phyloP scores from a whole-genome alignment of 169 alveolate species.

The Plasmodium cynomolgi region DNA sequence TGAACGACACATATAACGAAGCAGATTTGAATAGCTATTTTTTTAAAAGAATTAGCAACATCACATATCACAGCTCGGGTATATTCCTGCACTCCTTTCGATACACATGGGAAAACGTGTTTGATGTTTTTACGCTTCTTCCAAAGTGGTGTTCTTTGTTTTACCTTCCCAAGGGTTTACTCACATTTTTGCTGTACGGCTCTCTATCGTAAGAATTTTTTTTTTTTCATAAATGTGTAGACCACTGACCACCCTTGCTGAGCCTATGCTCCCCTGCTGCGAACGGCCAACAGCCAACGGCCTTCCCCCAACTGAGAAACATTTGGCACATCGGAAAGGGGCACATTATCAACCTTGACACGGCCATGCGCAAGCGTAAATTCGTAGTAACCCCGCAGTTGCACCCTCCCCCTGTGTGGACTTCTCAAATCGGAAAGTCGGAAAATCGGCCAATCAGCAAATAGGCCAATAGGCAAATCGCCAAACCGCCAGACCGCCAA shows the following conservation, averaged over 20 bases:
- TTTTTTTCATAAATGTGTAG: neutral
- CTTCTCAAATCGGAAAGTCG: neutral
- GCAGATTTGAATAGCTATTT: slow-evolving; percentile 38
- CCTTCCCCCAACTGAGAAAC: neutral
- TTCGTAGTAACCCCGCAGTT: neutral
- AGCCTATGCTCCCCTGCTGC: too few relatives aligned
- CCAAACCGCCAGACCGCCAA: neutral
- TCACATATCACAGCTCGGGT: slow-evolving; percentile 78
- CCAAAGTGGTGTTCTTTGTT: slow-evolving; percentile 67
- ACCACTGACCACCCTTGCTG: neutral
- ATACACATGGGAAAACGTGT: slow-evolving; percentile 77
- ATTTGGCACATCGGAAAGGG: neutral
- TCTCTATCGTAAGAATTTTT: slow-evolving; percentile 4
- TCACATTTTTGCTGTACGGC: slow-evolving; percentile 38
- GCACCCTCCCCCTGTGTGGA: neutral
- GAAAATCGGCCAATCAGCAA: too few relatives aligned
- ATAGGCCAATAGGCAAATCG: too few relatives aligned
- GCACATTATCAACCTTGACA: neutral
- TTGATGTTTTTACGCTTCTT: slow-evolving; percentile 74
- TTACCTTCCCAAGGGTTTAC: slow-evolving; percentile 6
- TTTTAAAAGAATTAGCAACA: slow-evolving; percentile 55
- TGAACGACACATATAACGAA: slow-evolving; percentile 20
- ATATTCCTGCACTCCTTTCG: slow-evolving; percentile 84
- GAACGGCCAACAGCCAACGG: neutral
- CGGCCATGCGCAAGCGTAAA: neutral